These are phyloP conservation scores for Phoma sp. DNA, from an alignment of 2,329 filamentous ascomycete species.

Conservation along the genomic window DNA sequence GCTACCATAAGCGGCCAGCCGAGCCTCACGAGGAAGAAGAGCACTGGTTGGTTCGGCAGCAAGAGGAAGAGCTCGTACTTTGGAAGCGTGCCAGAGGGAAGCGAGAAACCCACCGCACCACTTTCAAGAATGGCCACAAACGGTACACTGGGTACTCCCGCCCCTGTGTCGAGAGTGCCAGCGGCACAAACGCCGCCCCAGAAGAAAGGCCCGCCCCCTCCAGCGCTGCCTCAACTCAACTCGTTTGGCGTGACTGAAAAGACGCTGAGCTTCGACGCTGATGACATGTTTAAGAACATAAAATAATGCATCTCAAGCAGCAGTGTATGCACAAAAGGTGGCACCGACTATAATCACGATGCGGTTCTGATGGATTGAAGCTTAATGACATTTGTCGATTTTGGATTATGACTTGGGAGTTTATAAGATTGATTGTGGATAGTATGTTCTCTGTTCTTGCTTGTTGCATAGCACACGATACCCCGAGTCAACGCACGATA, in stretches of 20 bases:
- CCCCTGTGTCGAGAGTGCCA: constrained; percentile 1
- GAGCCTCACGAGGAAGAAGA: constrained; percentile 47
- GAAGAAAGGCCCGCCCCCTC: constrained; percentile 49
- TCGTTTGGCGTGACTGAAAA: constrained; percentile 48
- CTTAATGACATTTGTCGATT: constrained; percentile 44
- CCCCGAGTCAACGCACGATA: constrained; percentile 43
- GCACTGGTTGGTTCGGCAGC: constrained; percentile 51
- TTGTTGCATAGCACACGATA: constrained; percentile 47
- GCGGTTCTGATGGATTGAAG: constrained; percentile 37
- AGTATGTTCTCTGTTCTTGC: constrained; percentile 36
- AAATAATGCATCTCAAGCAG: constrained; percentile 29
- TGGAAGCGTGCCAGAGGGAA: constrained; percentile 44
- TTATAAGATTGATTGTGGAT: constrained; percentile 32
- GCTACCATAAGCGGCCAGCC: constrained; percentile 44
- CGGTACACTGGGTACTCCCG: constrained; percentile 25
- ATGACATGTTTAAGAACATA: constrained; percentile 53
- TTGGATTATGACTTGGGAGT: constrained; percentile 37
- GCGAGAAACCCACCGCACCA: constrained; percentile 27
- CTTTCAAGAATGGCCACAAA: constrained; percentile 21
- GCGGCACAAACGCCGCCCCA: constrained; percentile 18
- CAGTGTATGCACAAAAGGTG: not conserved
- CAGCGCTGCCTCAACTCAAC: constrained; percentile 49
- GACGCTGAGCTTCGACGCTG: constrained; percentile 41
- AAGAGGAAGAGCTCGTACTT: constrained; percentile 45
- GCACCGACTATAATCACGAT: constrained; percentile 28